Evolutionary conservation across 371 early-diverging fungal genomes (phyloP), one percentile per base, ranked within the genome.

Genomic region (Apophysomyces sp.): DNA sequence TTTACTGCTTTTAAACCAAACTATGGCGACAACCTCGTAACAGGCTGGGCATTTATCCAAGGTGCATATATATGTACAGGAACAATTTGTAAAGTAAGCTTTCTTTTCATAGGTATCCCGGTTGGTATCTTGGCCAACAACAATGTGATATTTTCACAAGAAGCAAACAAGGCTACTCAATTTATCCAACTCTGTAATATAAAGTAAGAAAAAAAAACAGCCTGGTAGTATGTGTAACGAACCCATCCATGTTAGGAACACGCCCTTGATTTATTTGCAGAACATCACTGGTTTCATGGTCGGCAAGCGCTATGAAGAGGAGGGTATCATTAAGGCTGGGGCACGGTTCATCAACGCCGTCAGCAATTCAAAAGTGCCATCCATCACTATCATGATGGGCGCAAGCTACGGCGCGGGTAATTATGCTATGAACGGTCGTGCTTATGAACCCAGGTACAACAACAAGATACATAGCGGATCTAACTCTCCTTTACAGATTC

Each of bases 371-470:
- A 68, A 76, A 32, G 91, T 91, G 4, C 91, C 91, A 15, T 86
- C 87, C 30, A 89, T 91, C 49, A 86, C 91, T 6, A 83, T 91
- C 54, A 79, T 90, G 66, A 87, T 91, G 82, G 91, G 90, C 4
- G 89, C 89, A 29, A 84, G 85, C 61, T 91, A 89, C 54, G 91
- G 91, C 55, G 91, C 91, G 3, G 91, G 91, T n/a, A 91, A 91
- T 71, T 91, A 90, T 67, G 91, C 91, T 56, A 90, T 91, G 90
- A 78, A 83, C 53, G 91, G 91, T 27, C 79, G 91, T 13, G 86
- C 89, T 15, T 91, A 90, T 67, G 83, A 87, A 30, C 90, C 91
- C 5, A 71, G 88, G 81, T 83, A 65, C 41, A 26, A 41, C 1
- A 30, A 16, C 28, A 34, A 37, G 13, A 12, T 39, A 21, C 16